Evolutionary conservation across 345 rosid genomes (phyloP).

Genomic region (Pistacia integerrima): DNA sequence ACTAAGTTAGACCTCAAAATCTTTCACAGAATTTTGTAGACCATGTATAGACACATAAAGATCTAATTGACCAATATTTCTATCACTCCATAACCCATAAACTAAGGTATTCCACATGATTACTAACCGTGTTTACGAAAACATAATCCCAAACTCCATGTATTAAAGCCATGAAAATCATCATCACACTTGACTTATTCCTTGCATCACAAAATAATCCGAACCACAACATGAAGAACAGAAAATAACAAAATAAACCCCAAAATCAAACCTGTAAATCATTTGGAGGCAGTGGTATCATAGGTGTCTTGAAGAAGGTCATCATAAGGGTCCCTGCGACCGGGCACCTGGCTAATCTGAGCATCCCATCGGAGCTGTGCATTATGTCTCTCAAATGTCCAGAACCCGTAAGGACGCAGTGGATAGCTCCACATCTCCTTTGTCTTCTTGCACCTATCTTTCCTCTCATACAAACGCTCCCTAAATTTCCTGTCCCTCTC

Average conservation of each 20-base stretch:
- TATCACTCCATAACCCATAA: not conserved
- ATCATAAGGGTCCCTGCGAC: constrained; percentile 95
- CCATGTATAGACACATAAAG: not conserved
- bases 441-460: constrained; percentile 80
- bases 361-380: constrained; percentile 93
- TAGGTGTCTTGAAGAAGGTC: constrained; percentile 65
- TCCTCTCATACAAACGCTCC: constrained; percentile 66
- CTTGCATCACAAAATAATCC: not conserved
- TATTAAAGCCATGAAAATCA: not conserved
- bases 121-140: not conserved
- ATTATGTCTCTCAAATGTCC: constrained; percentile 96
- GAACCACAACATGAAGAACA: not conserved
- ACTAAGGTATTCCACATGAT: no score
- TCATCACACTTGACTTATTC: not conserved
- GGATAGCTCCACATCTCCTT: constrained; percentile 99
- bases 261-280: constrained; percentile 27
- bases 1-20: not conserved
- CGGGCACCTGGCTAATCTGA: constrained; percentile 94
- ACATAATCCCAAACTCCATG: not conserved
- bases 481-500: constrained; percentile 85
- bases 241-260: not conserved
- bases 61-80: not conserved
- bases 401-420: constrained; percentile 92
- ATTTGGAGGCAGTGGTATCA: constrained; percentile 29
- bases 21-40: not conserved